Base-by-base conservation (phyloP, 768 basidiomycete species). In the Cystobasidium onofrii region DNA sequence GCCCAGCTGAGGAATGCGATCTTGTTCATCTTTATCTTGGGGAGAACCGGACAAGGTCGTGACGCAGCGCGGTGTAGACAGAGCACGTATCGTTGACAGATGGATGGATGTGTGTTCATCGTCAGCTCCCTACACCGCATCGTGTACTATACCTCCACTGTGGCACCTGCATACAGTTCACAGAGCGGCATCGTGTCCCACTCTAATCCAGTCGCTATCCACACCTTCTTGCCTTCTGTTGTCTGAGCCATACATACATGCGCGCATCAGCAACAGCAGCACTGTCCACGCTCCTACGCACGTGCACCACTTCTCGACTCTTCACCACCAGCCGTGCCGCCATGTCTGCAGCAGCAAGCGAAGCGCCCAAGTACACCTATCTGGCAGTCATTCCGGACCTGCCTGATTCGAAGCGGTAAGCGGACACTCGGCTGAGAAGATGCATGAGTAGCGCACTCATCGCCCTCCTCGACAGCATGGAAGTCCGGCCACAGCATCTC, bases 401-500 rank as follows among this genome's bases (percentile, higher is more conserved):
- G 12, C 15, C 63, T 23, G 63, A 64, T 60, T 60, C 57, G 3
- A 60, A 60, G 33, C 57, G 57, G 57, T 60, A 23, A 60, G 57
- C 57, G 31, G 57, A n/a, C n/a, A n/a, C n/a, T n/a, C n/a, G n/a
- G 20, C 63, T 64, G 20, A 13, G 20, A 29, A 12, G 33, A 7
- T 64, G 27, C 2, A 2, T 25, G 15, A 64, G 27, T 23, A 64
- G 7, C 12, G 61, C 6, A 63, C 4, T 1, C 63, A 41, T 41
- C 25, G 13, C n/a, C 62, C 39, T 44, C 25, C n/a, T 43, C 7
- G 44, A 41, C 31, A 41, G 65, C 20, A 43, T 50, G 41, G 65
- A 67, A 2, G 50, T 67, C 23, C n/a, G 65, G 54, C 65, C 65
- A 34, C 43, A 50, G 17, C 65, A 67, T 54, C 6, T 67, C 34